phyloP scores from a whole-genome alignment of 2,329 filamentous ascomycete species.

The Fusarium sp. region DNA sequence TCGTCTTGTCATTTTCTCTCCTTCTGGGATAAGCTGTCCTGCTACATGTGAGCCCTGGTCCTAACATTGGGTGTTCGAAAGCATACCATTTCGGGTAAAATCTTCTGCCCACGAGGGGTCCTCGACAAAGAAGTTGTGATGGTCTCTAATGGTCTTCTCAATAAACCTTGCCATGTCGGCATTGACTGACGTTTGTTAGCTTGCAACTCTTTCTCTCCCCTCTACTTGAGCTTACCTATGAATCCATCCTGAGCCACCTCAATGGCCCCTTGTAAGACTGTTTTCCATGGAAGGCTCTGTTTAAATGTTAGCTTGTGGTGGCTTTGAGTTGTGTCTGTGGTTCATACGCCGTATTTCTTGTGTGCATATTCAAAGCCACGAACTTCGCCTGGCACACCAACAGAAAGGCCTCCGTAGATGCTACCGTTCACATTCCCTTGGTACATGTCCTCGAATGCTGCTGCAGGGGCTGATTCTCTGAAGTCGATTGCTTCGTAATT shows the following conservation, averaged over 20 bases:
- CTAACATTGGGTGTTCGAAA: too few species aligned
- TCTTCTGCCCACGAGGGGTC: constrained; percentile 86
- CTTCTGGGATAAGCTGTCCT: constrained; percentile 73
- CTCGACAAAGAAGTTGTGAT: constrained; percentile 71
- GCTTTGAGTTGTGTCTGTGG: neutral
- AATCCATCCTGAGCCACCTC: constrained; percentile 79
- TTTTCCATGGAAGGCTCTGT: constrained; percentile 71
- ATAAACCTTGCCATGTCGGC: constrained; percentile 81
- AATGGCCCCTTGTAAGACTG: constrained; percentile 78
- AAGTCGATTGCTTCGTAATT: constrained; percentile 89
- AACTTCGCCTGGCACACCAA: constrained; percentile 77
- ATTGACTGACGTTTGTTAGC: constrained; percentile 60
- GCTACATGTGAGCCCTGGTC: neutral
- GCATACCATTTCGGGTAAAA: constrained; percentile 79
- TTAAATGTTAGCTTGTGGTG: neutral
- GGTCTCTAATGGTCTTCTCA: constrained; percentile 53
- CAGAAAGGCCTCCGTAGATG: constrained; percentile 76
- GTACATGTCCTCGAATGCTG: constrained; percentile 87
- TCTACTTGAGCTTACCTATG: constrained; percentile 45
- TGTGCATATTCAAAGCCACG: constrained; percentile 84
- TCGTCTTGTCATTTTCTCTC: constrained; percentile 81
- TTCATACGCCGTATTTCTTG: constrained; percentile 68
- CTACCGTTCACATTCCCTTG: constrained; percentile 73
- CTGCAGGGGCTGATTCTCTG: constrained; percentile 84
- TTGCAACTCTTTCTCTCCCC: neutral